Base-by-base conservation (phyloP, 352 stramenopile genomes). In the Pythium pyrilobum region DNA sequence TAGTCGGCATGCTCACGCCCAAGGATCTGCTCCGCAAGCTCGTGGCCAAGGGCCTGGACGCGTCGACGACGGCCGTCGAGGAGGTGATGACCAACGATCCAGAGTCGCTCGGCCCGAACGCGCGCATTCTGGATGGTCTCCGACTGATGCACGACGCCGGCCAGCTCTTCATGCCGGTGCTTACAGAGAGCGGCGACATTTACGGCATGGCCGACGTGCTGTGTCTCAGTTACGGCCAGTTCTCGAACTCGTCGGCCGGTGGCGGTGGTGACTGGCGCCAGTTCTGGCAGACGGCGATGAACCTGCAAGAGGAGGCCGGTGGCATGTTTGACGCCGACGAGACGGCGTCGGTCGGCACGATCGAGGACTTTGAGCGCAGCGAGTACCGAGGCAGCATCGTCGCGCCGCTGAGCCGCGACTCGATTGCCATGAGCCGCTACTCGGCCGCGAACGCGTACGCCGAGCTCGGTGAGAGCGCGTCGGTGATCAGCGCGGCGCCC, bases 261-360 rank as follows among this genome's bases (percentile, higher is more conserved):
- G 80, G 70, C 1, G 84, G 83, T 36, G 83, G 83, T 20, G 85
- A 94, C 60, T 95, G 85, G 85, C 71, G 81, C 18, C 79, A 91
- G 56, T 95, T 95, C 56, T 95, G 85, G 85, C 83, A 95, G 52
- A 89, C 77, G 1, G 83, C 83, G 0, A 88, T 95, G 71, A 89
- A 91, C 38, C 53, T 94, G 8, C 81, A 95, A 50, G 85, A 95
- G 37, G 80, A 95, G 59, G 71, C 83, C 7, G 81, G 80, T 7
- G 77, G 71, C 34, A 77, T 82, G 50, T 92, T 89, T 54, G 85
- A 89, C 28, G 67, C 73, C 8, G 82, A 93, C 38, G 85, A 95
- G 23, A 84, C 66, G 11, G 74, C 69, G 13, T 96, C 85, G 2
- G 81, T 96, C 3, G 83, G 84, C 13, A 96, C 85, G 4, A 96